These are phyloP conservation scores for Rosa lucieae DNA, from an alignment of 306 rosid species.

Conservation along the genomic window DNA sequence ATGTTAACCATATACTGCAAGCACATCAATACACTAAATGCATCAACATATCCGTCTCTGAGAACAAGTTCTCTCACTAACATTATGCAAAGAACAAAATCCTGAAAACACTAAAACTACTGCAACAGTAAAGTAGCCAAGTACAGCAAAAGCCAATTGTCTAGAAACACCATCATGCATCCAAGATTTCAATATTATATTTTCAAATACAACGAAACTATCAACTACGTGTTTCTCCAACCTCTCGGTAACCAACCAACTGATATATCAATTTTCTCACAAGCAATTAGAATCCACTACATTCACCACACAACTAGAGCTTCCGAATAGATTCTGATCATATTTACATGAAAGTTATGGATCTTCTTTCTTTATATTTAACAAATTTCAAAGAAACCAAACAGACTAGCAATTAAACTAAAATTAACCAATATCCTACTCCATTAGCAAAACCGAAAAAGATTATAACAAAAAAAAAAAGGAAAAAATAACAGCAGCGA, in stretches of 20 bases:
- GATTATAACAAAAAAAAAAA: background rate
- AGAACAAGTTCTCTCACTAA: background rate
- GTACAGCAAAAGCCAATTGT: background rate
- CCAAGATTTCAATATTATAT: background rate
- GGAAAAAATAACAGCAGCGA: background rate
- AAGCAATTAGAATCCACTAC: background rate
- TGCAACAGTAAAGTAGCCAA: background rate
- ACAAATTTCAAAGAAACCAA: constrained; percentile 19
- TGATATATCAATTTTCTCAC: background rate
- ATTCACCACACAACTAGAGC: background rate
- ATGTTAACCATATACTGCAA: background rate
- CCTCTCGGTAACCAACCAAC: background rate
- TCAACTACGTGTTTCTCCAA: background rate
- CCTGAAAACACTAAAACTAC: background rate
- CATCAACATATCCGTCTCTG: background rate
- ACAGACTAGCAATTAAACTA: background rate
- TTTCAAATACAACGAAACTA: background rate
- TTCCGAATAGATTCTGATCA: background rate
- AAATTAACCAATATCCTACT: background rate
- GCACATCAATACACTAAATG: background rate
- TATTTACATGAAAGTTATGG: background rate
- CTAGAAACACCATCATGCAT: background rate
- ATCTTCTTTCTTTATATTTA: background rate
- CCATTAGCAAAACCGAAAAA: background rate
- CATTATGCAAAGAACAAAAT: background rate